Percentiles rank a stretch among this genome's conserved stretches.
Evolutionary conservation across 78 protist genomes (phyloP).

Genomic region (Bigelowiella natans): DNA sequence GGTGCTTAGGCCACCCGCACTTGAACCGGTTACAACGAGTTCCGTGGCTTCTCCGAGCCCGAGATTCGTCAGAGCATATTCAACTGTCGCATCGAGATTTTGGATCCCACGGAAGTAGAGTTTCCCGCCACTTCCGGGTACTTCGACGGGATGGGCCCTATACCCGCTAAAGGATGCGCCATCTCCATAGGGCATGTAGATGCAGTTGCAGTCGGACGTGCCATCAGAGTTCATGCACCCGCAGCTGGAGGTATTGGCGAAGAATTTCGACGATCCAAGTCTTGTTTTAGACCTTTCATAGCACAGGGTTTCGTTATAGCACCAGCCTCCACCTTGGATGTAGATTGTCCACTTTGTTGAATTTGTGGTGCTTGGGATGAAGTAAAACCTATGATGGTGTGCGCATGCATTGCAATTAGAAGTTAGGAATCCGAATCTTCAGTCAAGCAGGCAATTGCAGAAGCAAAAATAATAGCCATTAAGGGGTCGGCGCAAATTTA

Average conservation of each 20-base stretch:
- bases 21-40: neutral
- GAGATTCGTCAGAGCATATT: neutral
- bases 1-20: neutral
- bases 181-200: neutral
- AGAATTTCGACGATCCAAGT: neutral
- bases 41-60: neutral
- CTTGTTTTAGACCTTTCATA: neutral
- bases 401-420: too few species aligned
- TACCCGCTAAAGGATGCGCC: neutral
- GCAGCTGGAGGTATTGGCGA: neutral
- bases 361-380: neutral
- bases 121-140: neutral
- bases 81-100: neutral
- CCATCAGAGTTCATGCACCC: neutral
- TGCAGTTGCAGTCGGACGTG: neutral
- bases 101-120: neutral
- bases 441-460: too few species aligned
- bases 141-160: neutral
- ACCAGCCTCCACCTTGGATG: neutral
- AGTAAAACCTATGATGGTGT: too few species aligned
- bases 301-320: neutral
- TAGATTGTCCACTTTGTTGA: neutral
- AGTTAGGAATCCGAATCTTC: too few species aligned
- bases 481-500: too few species aligned
- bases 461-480: too few species aligned